Evolutionary conservation across 441 rosid species (phyloP), one percentile per base, ranked within the genome.

Genomic region (Pelargonium citronellum): DNA sequence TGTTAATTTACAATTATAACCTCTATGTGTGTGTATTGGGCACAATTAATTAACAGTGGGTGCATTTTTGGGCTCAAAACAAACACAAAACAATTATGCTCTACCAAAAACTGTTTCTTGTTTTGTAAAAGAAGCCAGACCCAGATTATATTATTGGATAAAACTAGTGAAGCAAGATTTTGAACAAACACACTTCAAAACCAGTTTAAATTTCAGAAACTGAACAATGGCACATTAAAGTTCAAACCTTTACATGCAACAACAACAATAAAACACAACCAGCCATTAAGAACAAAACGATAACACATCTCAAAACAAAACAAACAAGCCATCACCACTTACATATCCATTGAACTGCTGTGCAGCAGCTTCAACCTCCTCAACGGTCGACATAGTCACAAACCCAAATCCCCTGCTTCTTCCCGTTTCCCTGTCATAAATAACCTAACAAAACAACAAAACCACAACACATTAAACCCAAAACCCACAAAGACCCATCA

Each of bases 391-490:
- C 97, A 95, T 95, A 53, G 97, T 90, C 75, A 91, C 99, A 77
- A 95, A 95, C n/a, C 90, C 97, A 77, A 91, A 95, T 51, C 99
- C 99, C 69, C 97, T 86, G 84, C 97, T 95, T 77, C 97, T 77
- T 27, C 99, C 97, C 63, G 97, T 89, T 49, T 77, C 81, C 82
- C 90, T 95, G 73, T 95, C 97, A 80, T 95, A 95, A 53, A 91
- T 91, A 16, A 91, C 91, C 98, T 91, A 75, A 63, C 77, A 83
- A 47, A 75, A 20, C 67, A 20, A 74, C 4, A 16, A 53, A 3
- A 15, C 20, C 20, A 34, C 39, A 4, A 34, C 1, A 0, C 47
- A 1, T 10, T 51, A 51, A 51, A 51, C 58, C 58, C 58, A 9
- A 51, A 51, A 51, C 58, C 57, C 57, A 7, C 57, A 51, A 51